Evolutionary conservation across 805 yeast species (phyloP).

Genomic region (Barnettozyma populi): DNA sequence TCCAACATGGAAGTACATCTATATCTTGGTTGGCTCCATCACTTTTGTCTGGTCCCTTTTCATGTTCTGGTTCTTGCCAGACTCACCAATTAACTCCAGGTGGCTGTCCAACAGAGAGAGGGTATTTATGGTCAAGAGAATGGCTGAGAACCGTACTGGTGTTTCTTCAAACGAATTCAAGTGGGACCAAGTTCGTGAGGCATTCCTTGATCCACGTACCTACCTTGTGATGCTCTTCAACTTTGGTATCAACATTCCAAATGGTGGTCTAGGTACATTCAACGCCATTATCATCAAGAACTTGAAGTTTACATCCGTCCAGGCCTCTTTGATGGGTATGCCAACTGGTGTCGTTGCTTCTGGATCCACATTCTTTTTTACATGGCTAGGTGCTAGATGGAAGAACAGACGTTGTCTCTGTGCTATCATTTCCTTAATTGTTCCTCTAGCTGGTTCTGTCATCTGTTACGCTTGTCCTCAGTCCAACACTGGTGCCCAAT

Average conservation of each 20-base stretch:
- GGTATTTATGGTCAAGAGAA: constrained; percentile 37
- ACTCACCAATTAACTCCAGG: constrained; percentile 40
- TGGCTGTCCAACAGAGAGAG: constrained; percentile 39
- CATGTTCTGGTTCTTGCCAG: constrained; percentile 37
- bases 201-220: constrained; percentile 36
- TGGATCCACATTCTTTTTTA: constrained; percentile 26
- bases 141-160: constrained; percentile 39
- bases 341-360: constrained; percentile 29
- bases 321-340: constrained; percentile 24
- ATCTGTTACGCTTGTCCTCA: constrained; percentile 21
- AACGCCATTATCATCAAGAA: constrained; percentile 25
- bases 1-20: constrained; percentile 45
- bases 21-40: constrained; percentile 44
- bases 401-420: constrained; percentile 25
- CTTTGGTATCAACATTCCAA: constrained; percentile 29
- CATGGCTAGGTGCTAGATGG: constrained; percentile 30
- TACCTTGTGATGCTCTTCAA: constrained; percentile 28
- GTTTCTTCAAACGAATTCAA: constrained; percentile 35
- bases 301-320: constrained; percentile 20
- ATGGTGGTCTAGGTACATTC: constrained; percentile 30
- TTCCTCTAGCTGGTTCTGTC: constrained; percentile 26
- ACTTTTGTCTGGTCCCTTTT: constrained; percentile 33
- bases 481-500: constrained; percentile 25
- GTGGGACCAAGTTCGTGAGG: constrained; percentile 38
- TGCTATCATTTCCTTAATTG: constrained; percentile 23